Percentiles rank a stretch among this genome's conserved stretches.
Evolutionary conservation across 176 grass and related monocot genomes (phyloP).

Genomic region (Bolboschoenus planiculmis): DNA sequence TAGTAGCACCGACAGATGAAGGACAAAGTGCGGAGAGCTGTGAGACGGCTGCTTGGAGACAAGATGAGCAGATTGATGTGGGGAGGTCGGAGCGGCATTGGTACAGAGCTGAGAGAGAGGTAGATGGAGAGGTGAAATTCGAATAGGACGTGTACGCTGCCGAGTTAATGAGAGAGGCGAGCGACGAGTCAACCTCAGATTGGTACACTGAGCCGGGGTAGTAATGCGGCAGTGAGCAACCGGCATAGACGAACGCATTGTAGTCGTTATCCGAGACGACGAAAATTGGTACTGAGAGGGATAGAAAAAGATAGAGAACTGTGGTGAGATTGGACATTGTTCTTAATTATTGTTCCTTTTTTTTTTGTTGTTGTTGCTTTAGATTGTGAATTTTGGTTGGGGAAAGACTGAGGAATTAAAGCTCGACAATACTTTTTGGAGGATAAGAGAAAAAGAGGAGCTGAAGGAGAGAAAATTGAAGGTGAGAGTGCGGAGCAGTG

Average conservation of each 20-base stretch:
- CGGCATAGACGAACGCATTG: constrained; percentile 75
- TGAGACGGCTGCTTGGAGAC: constrained; percentile 40
- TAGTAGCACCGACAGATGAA: constrained; percentile 36
- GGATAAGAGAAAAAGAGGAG: background rate
- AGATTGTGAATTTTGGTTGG: background rate
- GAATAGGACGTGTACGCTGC: constrained; percentile 36
- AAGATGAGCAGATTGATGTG: constrained; percentile 40
- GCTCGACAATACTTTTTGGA: background rate
- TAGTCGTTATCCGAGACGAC: constrained; percentile 37
- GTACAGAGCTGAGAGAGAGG: constrained; percentile 35
- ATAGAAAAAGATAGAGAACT: background rate
- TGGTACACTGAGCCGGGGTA: constrained; percentile 50
- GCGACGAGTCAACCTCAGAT: constrained; percentile 33
- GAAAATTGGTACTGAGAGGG: background rate
- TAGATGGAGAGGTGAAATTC: constrained; percentile 40
- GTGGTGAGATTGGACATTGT: background rate
- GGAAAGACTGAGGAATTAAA: background rate
- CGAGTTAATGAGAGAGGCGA: constrained; percentile 46
- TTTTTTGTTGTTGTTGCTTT: background rate
- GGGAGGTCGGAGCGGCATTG: constrained; percentile 87
- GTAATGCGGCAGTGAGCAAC: constrained; percentile 68
- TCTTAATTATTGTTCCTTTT: background rate
- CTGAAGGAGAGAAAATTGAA: background rate
- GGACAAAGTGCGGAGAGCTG: constrained; percentile 60
- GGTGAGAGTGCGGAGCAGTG: background rate